Percentiles rank a stretch among this genome's conserved stretches.
These are phyloP conservation scores for Betula pendula DNA, from an alignment of 306 rosid genomes.

Conservation along the genomic window DNA sequence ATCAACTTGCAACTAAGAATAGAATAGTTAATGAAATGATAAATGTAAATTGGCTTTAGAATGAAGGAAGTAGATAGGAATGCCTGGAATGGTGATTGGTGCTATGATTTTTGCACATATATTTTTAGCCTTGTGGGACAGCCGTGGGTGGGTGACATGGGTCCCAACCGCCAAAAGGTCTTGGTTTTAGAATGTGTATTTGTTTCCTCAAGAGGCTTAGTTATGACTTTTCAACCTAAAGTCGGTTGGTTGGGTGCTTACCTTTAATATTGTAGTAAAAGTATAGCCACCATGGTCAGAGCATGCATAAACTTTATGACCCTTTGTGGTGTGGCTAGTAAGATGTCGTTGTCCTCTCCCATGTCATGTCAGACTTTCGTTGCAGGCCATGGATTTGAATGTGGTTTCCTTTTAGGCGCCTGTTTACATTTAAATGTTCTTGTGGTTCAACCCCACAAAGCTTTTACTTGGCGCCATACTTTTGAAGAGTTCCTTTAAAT, in stretches of 20 bases:
- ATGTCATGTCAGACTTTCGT: constrained; percentile 28
- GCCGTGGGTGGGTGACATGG: constrained; percentile 6
- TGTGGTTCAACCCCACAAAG: not conserved
- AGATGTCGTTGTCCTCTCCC: constrained; percentile 43
- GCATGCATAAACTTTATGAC: not conserved
- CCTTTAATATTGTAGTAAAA: constrained; percentile 24
- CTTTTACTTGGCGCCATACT: constrained; percentile 34
- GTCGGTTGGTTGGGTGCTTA: constrained; percentile 28
- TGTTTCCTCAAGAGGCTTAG: constrained; percentile 18
- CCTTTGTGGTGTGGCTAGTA: constrained; percentile 27
- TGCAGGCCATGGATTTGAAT: not conserved
- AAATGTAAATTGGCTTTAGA: too few species aligned
- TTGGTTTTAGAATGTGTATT: constrained; percentile 8
- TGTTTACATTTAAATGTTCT: constrained; percentile 28
- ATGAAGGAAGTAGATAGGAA: too few species aligned
- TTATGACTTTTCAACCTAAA: constrained; percentile 24
- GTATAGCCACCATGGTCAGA: not conserved
- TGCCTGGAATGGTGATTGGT: too few species aligned
- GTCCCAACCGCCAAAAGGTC: not conserved
- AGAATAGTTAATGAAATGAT: too few species aligned
- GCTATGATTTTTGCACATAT: not conserved
- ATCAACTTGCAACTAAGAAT: too few species aligned
- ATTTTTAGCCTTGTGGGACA: constrained; percentile 5
- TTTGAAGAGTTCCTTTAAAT: constrained; percentile 3
- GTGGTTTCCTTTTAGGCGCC: constrained; percentile 22